phyloP scores from a whole-genome alignment of 2,329 filamentous ascomycete species.

The Calonectria pteridis region DNA sequence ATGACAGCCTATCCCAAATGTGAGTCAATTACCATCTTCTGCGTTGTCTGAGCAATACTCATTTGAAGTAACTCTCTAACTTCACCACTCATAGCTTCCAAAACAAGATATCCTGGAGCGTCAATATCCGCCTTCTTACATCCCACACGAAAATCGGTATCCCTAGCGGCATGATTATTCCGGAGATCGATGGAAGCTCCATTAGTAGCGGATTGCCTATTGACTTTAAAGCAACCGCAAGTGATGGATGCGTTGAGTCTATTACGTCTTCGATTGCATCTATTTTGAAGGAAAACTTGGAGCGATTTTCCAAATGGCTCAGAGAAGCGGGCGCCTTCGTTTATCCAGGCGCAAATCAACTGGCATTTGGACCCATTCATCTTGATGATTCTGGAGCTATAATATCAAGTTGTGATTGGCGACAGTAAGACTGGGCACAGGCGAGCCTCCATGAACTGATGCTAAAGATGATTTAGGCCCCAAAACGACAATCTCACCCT shows the following conservation, averaged over 20 bases:
- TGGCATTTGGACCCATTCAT: not conserved
- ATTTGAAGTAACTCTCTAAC: not conserved
- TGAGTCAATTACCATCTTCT: not conserved
- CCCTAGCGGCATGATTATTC: not conserved
- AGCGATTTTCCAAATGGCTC: not conserved
- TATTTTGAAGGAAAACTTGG: not conserved
- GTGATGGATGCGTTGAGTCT: not conserved
- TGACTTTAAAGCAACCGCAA: not conserved
- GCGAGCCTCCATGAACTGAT: not conserved
- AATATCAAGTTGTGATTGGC: not conserved
- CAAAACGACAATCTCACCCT: not conserved
- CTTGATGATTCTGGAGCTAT: not conserved
- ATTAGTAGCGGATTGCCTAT: not conserved
- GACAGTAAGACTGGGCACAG: not conserved
- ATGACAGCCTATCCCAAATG: not conserved
- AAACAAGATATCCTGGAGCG: not conserved
- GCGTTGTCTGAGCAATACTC: not conserved
- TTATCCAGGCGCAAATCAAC: not conserved
- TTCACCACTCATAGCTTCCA: not conserved
- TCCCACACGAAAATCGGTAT: not conserved
- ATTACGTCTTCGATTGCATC: not conserved
- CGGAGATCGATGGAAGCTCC: not conserved
- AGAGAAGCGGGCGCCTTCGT: not conserved
- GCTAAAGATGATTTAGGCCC: not conserved
- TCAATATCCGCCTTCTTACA: not conserved